A percentile compares a stretch with the other conserved stretches of the same genome.
These are phyloP conservation scores for Alternaria brassicicola DNA, from an alignment of 2,329 filamentous ascomycete species.

Conservation along the genomic window DNA sequence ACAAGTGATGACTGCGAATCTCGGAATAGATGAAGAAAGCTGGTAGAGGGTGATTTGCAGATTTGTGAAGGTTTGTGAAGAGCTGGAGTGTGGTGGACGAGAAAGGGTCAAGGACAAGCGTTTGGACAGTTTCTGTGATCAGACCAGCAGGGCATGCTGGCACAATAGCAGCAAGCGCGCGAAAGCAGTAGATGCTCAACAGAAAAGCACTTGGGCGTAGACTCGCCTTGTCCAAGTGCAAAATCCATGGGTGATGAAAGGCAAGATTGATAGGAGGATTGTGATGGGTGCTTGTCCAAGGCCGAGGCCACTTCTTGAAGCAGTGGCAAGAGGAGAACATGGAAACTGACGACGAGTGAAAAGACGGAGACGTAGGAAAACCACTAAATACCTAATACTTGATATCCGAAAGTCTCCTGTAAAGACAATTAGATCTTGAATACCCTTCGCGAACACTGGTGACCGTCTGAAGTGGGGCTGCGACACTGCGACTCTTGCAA, in stretches of 20 bases:
- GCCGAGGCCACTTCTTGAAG: not conserved
- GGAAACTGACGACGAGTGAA: not conserved
- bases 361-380: not conserved
- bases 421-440: constrained; percentile 1
- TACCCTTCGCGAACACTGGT: not conserved
- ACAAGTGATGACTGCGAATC: not conserved
- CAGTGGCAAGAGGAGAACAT: not conserved
- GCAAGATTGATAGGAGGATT: not conserved
- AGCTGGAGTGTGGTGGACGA: not conserved
- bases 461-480: constrained; percentile 9
- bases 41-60: not conserved
- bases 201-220: not conserved
- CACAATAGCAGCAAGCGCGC: not conserved
- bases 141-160: not conserved
- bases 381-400: constrained; percentile 5
- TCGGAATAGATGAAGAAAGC: constrained; percentile 1
- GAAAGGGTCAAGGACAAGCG: not conserved
- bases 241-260: not conserved
- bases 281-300: not conserved
- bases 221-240: not conserved
- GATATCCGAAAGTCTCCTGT: not conserved
- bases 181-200: not conserved
- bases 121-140: not conserved
- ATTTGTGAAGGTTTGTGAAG: not conserved
- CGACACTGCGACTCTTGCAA: not conserved